Evolutionary conservation across 805 yeast genomes (phyloP).

Genomic region (Starmerella cellae): DNA sequence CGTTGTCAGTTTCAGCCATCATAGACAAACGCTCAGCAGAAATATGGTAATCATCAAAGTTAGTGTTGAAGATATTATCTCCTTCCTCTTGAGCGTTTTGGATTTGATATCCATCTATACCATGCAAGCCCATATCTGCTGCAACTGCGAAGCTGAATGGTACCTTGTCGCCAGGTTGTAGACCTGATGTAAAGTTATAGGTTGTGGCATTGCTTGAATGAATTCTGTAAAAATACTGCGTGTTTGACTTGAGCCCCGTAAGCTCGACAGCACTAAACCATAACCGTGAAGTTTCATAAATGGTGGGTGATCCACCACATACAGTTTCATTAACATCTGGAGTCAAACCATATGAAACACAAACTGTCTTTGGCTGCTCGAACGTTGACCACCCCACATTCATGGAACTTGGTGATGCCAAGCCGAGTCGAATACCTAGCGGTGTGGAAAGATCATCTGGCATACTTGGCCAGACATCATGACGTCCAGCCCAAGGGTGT

Average conservation of each 20-base stretch:
- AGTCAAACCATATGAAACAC: conserved; percentile 1
- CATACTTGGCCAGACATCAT: conserved; percentile 6
- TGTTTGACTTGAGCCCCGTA: conserved; percentile 2
- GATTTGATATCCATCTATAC: conserved; percentile 1
- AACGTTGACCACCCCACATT: conserved; percentile 9
- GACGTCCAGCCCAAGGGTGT: background rate
- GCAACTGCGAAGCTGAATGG: conserved; percentile 7
- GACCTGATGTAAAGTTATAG: background rate
- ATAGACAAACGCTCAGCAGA: conserved; percentile 1
- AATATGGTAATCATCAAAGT: conserved; percentile 6
- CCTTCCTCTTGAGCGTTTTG: background rate
- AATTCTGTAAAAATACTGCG: conserved; percentile 2
- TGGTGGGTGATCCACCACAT: conserved; percentile 1
- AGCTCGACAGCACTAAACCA: conserved; percentile 6
- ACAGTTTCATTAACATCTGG: background rate
- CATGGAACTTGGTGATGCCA: conserved; percentile 5
- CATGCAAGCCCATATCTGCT: conserved; percentile 8
- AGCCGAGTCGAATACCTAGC: conserved; percentile 6
- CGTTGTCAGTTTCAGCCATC: conserved; percentile 1
- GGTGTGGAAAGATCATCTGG: conserved; percentile 6
- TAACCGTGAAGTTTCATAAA: conserved; percentile 4
- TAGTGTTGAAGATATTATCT: background rate
- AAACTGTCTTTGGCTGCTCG: background rate
- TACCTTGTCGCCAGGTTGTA: conserved; percentile 1
- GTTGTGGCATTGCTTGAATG: conserved; percentile 2